phyloP scores from a whole-genome alignment of 2,329 filamentous ascomycete species.

The Sarocladium strictum region DNA sequence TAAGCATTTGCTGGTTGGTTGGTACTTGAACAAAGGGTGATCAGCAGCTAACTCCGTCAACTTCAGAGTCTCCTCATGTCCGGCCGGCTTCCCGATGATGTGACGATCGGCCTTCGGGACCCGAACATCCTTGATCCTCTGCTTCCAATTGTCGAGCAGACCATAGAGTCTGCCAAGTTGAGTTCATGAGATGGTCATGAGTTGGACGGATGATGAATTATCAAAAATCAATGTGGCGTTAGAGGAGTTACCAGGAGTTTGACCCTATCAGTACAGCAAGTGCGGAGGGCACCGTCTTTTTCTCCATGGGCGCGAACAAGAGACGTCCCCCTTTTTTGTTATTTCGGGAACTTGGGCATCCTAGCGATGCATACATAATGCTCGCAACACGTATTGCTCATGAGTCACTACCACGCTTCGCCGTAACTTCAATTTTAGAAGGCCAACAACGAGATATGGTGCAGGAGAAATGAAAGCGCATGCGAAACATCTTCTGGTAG shows the following conservation, averaged over 20 bases:
- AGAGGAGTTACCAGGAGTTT: neutral
- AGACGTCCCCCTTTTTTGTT: no score
- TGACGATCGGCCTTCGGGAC: conserved; percentile 72
- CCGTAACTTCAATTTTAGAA: no score
- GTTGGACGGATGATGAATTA: neutral
- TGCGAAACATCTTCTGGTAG: no score
- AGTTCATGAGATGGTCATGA: neutral
- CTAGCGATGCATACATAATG: no score
- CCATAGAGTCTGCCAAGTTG: conserved; percentile 43
- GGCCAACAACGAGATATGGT: no score
- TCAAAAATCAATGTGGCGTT: neutral
- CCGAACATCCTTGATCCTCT: conserved; percentile 67
- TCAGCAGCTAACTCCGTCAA: neutral
- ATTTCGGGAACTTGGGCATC: no score
- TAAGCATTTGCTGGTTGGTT: conserved; percentile 30
- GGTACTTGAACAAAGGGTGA: neutral
- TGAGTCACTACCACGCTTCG: no score
- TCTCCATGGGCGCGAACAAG: no score
- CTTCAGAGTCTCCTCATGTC: conserved; percentile 44
- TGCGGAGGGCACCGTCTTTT: neutral
- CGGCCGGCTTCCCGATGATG: conserved; percentile 59
- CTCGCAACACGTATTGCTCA: no score
- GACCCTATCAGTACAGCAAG: neutral
- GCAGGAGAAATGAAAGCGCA: no score
- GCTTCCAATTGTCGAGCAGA: conserved; percentile 64